Evolutionary conservation across 257 asterid genomes (phyloP), one percentile per base, ranked within the genome.

Genomic region (Rhazya stricta): DNA sequence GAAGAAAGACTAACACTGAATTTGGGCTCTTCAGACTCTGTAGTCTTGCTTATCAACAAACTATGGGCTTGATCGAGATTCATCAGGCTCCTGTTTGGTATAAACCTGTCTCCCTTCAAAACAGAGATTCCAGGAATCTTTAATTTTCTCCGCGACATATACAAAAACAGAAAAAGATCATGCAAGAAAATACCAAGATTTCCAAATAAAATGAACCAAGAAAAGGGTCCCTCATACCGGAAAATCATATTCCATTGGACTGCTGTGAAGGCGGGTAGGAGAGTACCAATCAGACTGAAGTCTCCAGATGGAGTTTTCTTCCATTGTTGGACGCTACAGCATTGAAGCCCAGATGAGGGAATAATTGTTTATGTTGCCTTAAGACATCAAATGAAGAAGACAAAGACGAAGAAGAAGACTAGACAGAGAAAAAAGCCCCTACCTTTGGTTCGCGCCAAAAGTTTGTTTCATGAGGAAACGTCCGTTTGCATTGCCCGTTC

Each of bases 61-160:
- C 84, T 81, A 41, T 79, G 89, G 67, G 96, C 96, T 84, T 84
- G 97, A 86, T 88, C 89, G 74, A 92, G 87, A 89, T 92, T 88
- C 97, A 91, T 92, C 83, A 91, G 80, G 81, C 98, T 92, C 86
- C 98, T 73, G 68, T 87, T 92, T 6, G 97, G 98, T 68, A 92
- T 92, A 76, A 92, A 92, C 78, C 97, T 83, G 83, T 92, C 97
- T 36, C 96, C 97, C 97, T 90, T 75, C n/a, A 68, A 37, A 8
- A 39, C 67, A 21, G 58, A 30, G 73, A 67, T 61, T 45, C 54
- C 42, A 78, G 41, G 79, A 67, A 71, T 56, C 25, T 21, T 34
- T 30, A 21, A 36, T 46, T 36, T 32, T 29, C 74, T 30, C 75
- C 61, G 15, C 34, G 42, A 73, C 27, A 18, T 15, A 27, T 27